Evolutionary conservation across 23 red algal genomes (phyloP).

Genomic region (Pyropia haitanensis): DNA sequence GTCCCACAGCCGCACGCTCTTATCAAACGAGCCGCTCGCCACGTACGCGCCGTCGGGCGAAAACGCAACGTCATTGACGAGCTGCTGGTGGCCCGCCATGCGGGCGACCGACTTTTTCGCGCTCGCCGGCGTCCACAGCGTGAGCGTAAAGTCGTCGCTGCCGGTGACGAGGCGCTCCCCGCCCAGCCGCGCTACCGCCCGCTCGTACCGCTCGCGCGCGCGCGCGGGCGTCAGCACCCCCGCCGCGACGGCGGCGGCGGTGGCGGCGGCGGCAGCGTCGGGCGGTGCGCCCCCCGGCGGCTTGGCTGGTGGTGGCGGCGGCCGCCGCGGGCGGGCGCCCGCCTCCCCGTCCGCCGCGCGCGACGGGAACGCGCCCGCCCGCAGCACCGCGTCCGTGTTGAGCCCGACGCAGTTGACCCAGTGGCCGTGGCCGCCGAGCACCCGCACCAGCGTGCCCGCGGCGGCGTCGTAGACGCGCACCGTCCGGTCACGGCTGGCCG

Average conservation of each 20-base stretch:
- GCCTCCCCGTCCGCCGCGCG: too few species aligned
- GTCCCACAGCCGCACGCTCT: constrained; percentile 87
- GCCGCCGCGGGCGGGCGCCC: too few species aligned
- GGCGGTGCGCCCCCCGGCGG: too few species aligned
- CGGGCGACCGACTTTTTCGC: constrained; percentile 17
- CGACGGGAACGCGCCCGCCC: constrained; percentile 66
- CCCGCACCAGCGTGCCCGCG: constrained; percentile 25
- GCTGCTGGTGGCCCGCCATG: constrained; percentile 97
- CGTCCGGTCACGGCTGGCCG: constrained; percentile 75
- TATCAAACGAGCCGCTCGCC: constrained; percentile 89
- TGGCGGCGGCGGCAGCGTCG: too few species aligned
- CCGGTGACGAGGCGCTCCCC: constrained; percentile 75
- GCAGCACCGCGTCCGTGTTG: constrained; percentile 61
- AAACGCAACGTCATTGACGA: constrained; percentile 91
- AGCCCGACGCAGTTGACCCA: constrained; percentile 94
- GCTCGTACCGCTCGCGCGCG: constrained; percentile 45
- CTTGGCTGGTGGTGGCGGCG: too few species aligned
- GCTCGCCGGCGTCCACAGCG: constrained; percentile 49
- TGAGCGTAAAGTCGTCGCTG: constrained; percentile 90
- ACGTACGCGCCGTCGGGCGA: constrained; percentile 75
- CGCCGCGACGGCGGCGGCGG: too few species aligned
- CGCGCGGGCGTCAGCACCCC: constrained; percentile 10
- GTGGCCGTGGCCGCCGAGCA: constrained; percentile 73
- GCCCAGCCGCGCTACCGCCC: constrained; percentile 18
- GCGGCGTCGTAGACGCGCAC: constrained; percentile 61